phyloP scores from a whole-genome alignment of 2,329 filamentous ascomycete genomes.

The Apiospora pterosperma region DNA sequence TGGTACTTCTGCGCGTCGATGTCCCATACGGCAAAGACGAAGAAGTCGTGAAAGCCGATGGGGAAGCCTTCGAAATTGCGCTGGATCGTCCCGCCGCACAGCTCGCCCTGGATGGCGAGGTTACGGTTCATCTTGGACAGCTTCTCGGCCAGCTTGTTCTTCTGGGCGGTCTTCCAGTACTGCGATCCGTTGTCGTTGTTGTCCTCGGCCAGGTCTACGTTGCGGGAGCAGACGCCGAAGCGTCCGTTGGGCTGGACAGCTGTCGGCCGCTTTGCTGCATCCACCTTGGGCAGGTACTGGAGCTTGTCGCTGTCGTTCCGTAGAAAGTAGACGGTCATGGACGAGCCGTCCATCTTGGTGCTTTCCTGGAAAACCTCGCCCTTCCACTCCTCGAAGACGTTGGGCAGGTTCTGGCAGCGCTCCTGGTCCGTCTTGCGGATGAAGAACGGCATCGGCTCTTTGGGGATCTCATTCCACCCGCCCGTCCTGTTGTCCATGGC shows the following conservation, averaged over 20 bases:
- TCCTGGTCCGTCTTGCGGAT: slow-evolving; percentile 20
- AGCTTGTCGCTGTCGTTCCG: slow-evolving; percentile 15
- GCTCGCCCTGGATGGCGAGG: slow-evolving; percentile 29
- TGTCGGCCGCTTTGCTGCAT: slow-evolving; percentile 1
- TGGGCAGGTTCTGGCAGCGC: slow-evolving; percentile 21
- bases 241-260: slow-evolving; percentile 21
- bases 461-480: background rate
- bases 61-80: slow-evolving; percentile 25
- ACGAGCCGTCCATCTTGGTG: slow-evolving; percentile 36
- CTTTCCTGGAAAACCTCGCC: slow-evolving; percentile 31
- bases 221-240: slow-evolving; percentile 28
- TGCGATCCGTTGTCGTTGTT: background rate
- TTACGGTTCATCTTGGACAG: slow-evolving; percentile 15
- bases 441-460: slow-evolving; percentile 18
- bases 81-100: slow-evolving; percentile 24
- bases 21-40: slow-evolving; percentile 30
- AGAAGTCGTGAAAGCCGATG: slow-evolving; percentile 23
- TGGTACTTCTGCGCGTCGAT: slow-evolving; percentile 25
- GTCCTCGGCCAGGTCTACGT: slow-evolving; percentile 20
- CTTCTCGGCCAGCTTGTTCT: slow-evolving; percentile 17
- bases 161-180: slow-evolving; percentile 23
- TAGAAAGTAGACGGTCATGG: slow-evolving; percentile 36
- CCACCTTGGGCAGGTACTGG: slow-evolving; percentile 13
- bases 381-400: slow-evolving; percentile 14
- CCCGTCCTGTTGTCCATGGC: slow-evolving; percentile 5